Conservation (phyloP, 305 asterid genomes). For the Striga hermonthica region DNA sequence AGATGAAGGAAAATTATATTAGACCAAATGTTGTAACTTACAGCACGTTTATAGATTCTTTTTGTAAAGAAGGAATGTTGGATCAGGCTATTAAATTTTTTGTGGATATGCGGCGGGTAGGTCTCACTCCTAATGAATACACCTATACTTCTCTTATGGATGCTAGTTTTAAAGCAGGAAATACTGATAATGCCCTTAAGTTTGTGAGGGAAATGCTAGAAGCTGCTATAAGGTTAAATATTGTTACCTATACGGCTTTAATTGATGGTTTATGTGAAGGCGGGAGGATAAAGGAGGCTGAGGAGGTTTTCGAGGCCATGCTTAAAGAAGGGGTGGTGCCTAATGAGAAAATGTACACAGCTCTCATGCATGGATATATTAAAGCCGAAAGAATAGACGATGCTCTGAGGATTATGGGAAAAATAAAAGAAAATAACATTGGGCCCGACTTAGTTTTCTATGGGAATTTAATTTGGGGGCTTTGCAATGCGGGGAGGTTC, state of each 20-base stretch:
- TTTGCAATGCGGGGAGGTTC: conserved; percentile 59
- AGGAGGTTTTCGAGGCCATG: conserved; percentile 63
- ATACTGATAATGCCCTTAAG: conserved; percentile 58
- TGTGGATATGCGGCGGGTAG: conserved; percentile 82
- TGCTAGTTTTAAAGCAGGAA: conserved; percentile 69
- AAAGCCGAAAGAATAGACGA: conserved; percentile 60
- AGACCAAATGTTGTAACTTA: conserved; percentile 82
- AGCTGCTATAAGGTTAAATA: conserved; percentile 60
- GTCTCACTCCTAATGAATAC: conserved; percentile 74
- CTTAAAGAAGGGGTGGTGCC: conserved; percentile 55
- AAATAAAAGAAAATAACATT: conserved; percentile 58
- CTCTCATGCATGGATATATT: conserved; percentile 73
- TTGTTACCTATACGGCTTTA: conserved; percentile 70
- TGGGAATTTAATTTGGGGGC: conserved; percentile 82
- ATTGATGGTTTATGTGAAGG: conserved; percentile 71
- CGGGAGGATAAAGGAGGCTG: conserved; percentile 75
- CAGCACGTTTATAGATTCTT: conserved; percentile 83
- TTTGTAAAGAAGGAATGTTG: conserved; percentile 85
- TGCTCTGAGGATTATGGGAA: conserved; percentile 52
- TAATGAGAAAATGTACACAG: conserved; percentile 62
- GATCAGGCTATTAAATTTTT: conserved; percentile 74
- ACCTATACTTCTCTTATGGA: conserved; percentile 83
- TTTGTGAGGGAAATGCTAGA: conserved; percentile 81
- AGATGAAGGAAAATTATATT: conserved; percentile 65
- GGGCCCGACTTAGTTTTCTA: conserved; percentile 57